phyloP scores from a whole-genome alignment of 805 yeast genomes.

The Lachancea meyersii region DNA sequence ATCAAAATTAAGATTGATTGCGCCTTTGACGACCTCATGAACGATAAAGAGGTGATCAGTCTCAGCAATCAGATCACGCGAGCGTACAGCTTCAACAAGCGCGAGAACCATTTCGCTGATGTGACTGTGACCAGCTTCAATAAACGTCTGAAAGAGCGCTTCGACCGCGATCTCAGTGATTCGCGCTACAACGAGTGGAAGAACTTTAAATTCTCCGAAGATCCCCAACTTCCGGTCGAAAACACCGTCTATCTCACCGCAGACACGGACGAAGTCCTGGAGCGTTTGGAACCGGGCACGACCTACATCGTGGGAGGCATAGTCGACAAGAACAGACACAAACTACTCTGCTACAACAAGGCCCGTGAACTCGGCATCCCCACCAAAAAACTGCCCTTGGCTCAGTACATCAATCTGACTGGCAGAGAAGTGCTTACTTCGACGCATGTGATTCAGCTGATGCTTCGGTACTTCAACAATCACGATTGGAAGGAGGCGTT shows the following conservation, averaged over 20 bases:
- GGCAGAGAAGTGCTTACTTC: conserved; percentile 91
- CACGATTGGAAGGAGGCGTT: conserved; percentile 83
- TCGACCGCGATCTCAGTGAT: conserved; percentile 50
- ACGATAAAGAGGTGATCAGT: conserved; percentile 60
- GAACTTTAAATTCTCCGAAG: conserved; percentile 47
- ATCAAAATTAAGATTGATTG: conserved; percentile 73
- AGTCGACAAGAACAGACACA: conserved; percentile 90
- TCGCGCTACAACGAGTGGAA: conserved; percentile 64
- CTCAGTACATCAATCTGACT: conserved; percentile 69
- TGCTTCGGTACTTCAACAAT: conserved; percentile 72
- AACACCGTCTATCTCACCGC: conserved; percentile 72
- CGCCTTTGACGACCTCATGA: conserved; percentile 86
- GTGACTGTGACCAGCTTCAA: conserved; percentile 60
- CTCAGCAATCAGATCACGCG: conserved; percentile 76
- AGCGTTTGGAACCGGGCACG: conserved; percentile 55
- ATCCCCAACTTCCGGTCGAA: conserved; percentile 31
- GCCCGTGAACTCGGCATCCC: conserved; percentile 66
- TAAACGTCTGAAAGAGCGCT: conserved; percentile 58
- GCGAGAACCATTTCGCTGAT: conserved; percentile 50
- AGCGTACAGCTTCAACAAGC: conserved; percentile 71
- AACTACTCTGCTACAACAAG: conserved; percentile 70
- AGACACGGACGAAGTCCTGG: conserved; percentile 70
- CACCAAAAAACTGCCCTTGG: conserved; percentile 81
- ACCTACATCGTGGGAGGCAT: conserved; percentile 93
- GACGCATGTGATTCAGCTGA: conserved; percentile 86